Base-by-base conservation (phyloP, 2,329 filamentous ascomycete species). In the Fusarium aywerte region DNA sequence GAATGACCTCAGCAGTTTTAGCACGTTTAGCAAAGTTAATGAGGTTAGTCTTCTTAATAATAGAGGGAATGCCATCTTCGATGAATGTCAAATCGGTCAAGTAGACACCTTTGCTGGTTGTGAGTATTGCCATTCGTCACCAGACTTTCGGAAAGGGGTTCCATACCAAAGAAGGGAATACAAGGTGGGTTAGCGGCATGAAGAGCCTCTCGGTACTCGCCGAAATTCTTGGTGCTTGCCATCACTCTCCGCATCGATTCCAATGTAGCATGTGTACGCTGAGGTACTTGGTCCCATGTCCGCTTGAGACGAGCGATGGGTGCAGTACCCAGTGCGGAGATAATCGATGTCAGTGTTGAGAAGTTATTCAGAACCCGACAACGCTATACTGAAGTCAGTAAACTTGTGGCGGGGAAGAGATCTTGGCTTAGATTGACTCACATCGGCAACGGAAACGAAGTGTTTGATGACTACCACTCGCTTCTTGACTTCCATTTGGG, bases 1-100 rank as follows among this genome's bases (percentile, higher is more conserved):
- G 92, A 73, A 99, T 99, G 39, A 99, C 96, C 77, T 98, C 96
- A 20, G 96, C 96, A 15, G 96, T 98, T 85, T 98, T 99, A 55
- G 93, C 92, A 51, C 96, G 91, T 84, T 99, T 99, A 74, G 94
- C 93, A 80, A 99, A 99, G 81, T 99, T 99, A 83, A 99, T 97
- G 71, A 97, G 84, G 74, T 96, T 93, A 9, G 94, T 96, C 80
- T 96, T 97, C 80, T 97, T 98, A 80, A 96, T 93, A 73, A 97
- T 89, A 11, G 94, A 97, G 4, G 96, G 93, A 65, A 99, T 99
- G 71, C 96, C 96, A 75, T 99, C 95, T 79, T 99, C 96, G 68
- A 99, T 99, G 76, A 99, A 99, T 2, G 95, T 98, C 59, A 99
- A 84, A 81, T 99, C 96, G 59, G 96, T 99, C 64, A 99, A 83